Evolutionary conservation across 805 yeast genomes (phyloP).

Genomic region (Candida ascalaphidarum): DNA sequence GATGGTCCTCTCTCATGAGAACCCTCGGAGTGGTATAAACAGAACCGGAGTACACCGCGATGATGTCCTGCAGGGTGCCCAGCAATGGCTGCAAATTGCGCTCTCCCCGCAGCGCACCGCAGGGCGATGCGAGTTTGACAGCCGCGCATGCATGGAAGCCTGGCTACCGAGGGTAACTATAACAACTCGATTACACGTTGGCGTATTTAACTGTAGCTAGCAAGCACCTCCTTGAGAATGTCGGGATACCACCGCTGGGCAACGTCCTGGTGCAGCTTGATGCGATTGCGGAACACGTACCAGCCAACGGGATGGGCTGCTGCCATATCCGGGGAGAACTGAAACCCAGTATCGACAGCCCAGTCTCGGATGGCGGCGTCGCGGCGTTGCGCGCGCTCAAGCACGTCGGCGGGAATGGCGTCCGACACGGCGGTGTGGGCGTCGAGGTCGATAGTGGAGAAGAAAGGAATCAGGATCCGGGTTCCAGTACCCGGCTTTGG

Average conservation of each 20-base stretch:
- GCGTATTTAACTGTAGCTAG: no score
- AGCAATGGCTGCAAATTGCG: no score
- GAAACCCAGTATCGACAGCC: constrained; percentile 33
- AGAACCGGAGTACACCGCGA: no score
- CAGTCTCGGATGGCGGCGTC: constrained; percentile 25
- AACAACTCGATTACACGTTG: no score
- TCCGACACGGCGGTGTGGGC: constrained; percentile 19
- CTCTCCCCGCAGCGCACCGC: no score
- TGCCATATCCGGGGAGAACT: constrained; percentile 24
- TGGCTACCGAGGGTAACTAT: no score
- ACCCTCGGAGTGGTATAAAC: no score
- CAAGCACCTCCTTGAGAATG: constrained; percentile 23
- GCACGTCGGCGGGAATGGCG: constrained; percentile 18
- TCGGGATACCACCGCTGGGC: constrained; percentile 35
- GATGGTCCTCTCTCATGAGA: constrained; percentile 36
- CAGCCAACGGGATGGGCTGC: constrained; percentile 36
- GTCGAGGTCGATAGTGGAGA: constrained; percentile 38
- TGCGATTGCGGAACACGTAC: constrained; percentile 37
- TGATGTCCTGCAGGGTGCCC: no score
- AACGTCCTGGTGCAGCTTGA: constrained; percentile 37
- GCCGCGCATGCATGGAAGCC: no score
- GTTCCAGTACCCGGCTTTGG: constrained; percentile 30
- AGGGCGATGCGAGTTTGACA: no score
- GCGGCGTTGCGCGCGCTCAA: constrained; percentile 22
- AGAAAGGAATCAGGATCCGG: constrained; percentile 39